Evolutionary conservation across 257 asterid species (phyloP).

Genomic region (Solanum ossicruentum): DNA sequence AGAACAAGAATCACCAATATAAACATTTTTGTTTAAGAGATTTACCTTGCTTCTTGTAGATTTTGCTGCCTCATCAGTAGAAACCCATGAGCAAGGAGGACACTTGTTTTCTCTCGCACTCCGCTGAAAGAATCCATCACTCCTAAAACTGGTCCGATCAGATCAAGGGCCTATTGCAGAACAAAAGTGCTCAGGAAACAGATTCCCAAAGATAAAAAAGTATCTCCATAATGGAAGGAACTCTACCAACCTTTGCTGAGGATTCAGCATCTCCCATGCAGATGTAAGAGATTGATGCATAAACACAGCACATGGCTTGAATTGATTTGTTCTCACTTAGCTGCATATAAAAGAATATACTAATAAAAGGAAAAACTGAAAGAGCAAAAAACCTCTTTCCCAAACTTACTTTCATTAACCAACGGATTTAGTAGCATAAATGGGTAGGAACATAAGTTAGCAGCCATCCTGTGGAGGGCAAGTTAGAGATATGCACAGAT

Average conservation of each 20-base stretch:
- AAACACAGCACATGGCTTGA: conserved; percentile 81
- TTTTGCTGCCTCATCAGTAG: conserved; percentile 84
- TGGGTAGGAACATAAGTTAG: background rate
- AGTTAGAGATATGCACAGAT: background rate
- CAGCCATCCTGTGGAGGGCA: background rate
- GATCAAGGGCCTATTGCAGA: conserved; percentile 63
- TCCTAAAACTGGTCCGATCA: conserved; percentile 74
- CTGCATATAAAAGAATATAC: conserved; percentile 16
- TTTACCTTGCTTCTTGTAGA: conserved; percentile 88
- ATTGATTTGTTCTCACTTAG: conserved; percentile 70
- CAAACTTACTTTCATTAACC: background rate
- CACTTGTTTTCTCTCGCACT: conserved; percentile 77
- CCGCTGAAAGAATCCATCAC: conserved; percentile 80
- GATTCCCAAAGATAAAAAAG: background rate
- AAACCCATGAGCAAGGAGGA: conserved; percentile 73
- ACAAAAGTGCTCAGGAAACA: background rate
- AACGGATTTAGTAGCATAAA: background rate
- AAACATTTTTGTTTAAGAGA: background rate
- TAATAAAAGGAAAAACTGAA: background rate
- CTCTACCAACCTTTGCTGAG: conserved; percentile 55
- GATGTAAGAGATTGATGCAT: conserved; percentile 82
- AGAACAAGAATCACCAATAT: background rate
- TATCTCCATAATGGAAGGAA: background rate
- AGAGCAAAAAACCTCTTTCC: background rate
- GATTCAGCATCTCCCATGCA: conserved; percentile 96